phyloP scores from a whole-genome alignment of 371 early-diverging fungal genomes.

The Capniomyces stellatus region DNA sequence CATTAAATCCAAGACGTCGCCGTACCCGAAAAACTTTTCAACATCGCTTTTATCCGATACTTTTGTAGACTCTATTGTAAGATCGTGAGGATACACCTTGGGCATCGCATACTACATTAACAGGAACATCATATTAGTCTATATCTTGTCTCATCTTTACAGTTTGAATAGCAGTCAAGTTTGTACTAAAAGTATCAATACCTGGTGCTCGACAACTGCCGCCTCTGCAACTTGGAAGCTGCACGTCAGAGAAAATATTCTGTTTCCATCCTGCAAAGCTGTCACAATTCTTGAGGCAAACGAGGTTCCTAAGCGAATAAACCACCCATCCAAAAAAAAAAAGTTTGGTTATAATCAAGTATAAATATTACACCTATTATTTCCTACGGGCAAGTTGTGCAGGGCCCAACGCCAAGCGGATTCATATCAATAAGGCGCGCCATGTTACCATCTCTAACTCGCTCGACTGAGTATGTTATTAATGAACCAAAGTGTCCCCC shows the following conservation, averaged over 20 bases:
- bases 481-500: background rate
- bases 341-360: background rate
- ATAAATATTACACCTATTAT: background rate
- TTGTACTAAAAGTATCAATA: no score
- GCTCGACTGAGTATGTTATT: background rate
- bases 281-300: conserved; percentile 29
- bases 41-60: background rate
- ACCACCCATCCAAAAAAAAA: no score
- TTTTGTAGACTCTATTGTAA: background rate
- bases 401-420: no score
- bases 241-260: conserved; percentile 28
- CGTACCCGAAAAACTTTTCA: background rate
- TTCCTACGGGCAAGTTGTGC: no score
- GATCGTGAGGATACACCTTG: background rate
- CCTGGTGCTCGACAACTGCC: conserved; percentile 28
- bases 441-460: background rate
- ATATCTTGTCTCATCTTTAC: no score
- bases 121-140: no score
- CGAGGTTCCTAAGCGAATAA: conserved; percentile 25
- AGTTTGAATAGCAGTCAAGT: no score
- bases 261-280: conserved; percentile 31
- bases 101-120: conserved; percentile 1
- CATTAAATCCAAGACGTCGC: background rate
- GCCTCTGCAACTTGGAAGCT: conserved; percentile 32
- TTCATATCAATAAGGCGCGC: no score